A percentile compares a stretch with the other conserved stretches of the same genome.
phyloP scores from a whole-genome alignment of 306 rosid genomes.

The Rosa rugosa region DNA sequence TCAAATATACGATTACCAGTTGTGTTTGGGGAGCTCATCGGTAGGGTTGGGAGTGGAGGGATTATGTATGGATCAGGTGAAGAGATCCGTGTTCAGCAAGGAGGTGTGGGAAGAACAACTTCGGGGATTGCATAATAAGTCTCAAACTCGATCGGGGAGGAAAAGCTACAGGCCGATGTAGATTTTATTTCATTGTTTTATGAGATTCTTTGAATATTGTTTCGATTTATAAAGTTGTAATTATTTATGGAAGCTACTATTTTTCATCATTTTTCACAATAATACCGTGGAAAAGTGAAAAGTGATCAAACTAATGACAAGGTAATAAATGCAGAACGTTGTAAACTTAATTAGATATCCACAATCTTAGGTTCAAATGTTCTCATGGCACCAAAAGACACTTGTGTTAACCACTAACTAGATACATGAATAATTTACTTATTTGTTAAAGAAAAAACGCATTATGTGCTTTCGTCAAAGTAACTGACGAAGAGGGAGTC shows the following conservation, averaged over 20 bases:
- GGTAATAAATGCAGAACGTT: not conserved
- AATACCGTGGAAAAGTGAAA: not conserved
- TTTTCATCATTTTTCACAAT: not conserved
- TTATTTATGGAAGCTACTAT: not conserved
- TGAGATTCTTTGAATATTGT: not conserved
- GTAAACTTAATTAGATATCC: no score
- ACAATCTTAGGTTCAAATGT: no score
- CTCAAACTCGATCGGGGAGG: conserved; percentile 26
- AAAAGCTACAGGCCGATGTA: conserved; percentile 9
- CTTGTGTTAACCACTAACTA: no score
- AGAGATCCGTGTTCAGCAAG: conserved; percentile 13
- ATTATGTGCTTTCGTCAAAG: no score
- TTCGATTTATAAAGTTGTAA: not conserved
- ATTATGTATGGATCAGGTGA: conserved; percentile 1
- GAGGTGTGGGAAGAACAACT: conserved; percentile 45
- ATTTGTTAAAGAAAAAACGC: no score
- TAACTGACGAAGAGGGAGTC: no score
- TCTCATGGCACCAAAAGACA: no score
- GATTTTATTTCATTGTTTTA: not conserved
- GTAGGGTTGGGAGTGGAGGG: conserved; percentile 3
- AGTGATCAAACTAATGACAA: not conserved
- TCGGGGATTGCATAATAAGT: conserved; percentile 27
- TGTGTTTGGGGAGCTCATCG: conserved; percentile 17
- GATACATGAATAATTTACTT: no score
- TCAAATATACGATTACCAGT: conserved; percentile 31